Base-by-base conservation (phyloP, 768 basidiomycete genomes). In the Phylloporus sp. region DNA sequence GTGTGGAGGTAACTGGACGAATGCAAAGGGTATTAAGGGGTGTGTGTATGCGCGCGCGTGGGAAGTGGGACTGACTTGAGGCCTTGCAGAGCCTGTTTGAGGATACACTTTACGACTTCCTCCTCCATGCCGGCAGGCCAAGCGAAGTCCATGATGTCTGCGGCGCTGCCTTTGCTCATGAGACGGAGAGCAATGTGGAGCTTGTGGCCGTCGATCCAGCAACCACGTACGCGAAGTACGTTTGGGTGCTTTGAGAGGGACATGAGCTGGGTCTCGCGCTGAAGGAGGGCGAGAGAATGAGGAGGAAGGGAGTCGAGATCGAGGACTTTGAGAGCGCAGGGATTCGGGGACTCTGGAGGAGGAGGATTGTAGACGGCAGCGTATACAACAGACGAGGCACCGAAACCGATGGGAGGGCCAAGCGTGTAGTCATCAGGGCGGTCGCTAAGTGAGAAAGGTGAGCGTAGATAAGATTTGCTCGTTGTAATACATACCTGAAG, bases 81-180 rank as follows among this genome's bases (percentile, higher is more conserved):
- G n/a, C 94, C 94, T 52, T 90, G 76, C 5, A 96, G 72, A 1
- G 90, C 82, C 63, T 96, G 94, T 53, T 78, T 82, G 50, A 95
- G 72, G 23, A 92, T 85, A 56, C 87, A 90, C 26, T 83, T 82
- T 31, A 88, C 74, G 40, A 93, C 91, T 28, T 92, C 87, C 57
- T 97, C 94, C 43, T 90, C 82, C 77, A 96, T 82, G 13, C 90
- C 92, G n/a, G 82, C 87, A 0, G 85, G 78, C 83, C 85, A 91
- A 5, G 80, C 82, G 53, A 90, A 90, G 11, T 72, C 77, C 81
- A 90, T 87, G 17, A 92, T 80, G 63, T 94, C 88, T 24, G 85
- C 80, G 8, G 86, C 85, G 56, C 87, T 90, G 18, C 90, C 90
- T 49, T 81, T 86, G 60, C 84, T 89, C 90, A 93, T 93, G 40